Base-by-base conservation (phyloP, 106 monocot genomes). In the Acorus gramineus region DNA sequence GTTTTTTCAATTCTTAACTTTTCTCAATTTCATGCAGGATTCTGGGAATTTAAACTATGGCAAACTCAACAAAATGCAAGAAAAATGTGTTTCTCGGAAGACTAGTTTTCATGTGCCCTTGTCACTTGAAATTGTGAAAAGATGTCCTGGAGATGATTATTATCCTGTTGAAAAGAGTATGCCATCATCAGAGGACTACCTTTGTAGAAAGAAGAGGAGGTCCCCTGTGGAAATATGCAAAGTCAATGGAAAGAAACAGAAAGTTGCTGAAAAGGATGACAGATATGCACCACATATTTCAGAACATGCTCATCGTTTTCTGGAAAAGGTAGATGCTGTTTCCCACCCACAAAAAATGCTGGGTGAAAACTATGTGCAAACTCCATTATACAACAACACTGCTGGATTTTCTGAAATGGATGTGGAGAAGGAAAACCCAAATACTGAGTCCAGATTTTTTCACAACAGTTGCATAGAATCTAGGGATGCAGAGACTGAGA, bases 341-440 rank as follows among this genome's bases (percentile, higher is more conserved):
- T 62, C 69, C 74, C 65, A 62, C 68, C 60, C 70, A 75, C 28
- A 8, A 9, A 79, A 47, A 72, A 46, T 66, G 55, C 47, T 62
- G 64, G 80, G 78, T 74, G 73, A 76, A 79, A 73, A 59, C 11
- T 70, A 67, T 70, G 76, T 69, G 71, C 71, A 66, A 72, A 54
- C 77, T 71, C 70, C 77, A 62, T 73, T 69, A 57, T 63, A 69
- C 61, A 62, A 77, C 66, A 64, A 60, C 8, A 62, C 42, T 61
- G 63, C 56, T 56, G 52, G 51, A 64, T 67, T 54, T 69, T 64
- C 63, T 56, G 66, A 72, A 64, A 51, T 56, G 12, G 57, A 65
- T 43, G 44, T 55, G 65, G 58, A 52, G 14, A 42, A 47, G 57
- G 56, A 12, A 64, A 45, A 63, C 4, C 14, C 55, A 59, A 60